Evolutionary conservation across 139 green algal species (phyloP), one percentile per base, ranked within the genome.

Genomic region (Tetratostichococcus sp.): DNA sequence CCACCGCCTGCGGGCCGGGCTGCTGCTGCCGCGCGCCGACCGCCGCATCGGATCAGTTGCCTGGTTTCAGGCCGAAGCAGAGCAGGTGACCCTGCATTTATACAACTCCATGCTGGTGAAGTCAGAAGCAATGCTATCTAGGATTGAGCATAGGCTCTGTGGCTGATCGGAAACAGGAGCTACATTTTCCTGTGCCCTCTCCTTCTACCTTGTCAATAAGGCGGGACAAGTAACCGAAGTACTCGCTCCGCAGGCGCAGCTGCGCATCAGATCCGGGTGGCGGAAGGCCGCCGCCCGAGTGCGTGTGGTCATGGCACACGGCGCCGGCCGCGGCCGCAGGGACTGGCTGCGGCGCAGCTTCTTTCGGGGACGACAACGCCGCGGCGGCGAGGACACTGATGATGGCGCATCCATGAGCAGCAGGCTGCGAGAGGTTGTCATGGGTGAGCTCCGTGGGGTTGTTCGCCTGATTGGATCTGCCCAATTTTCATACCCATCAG

Each of bases 61-160:
- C 58, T 80, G 75, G 75, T 11, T 80, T 17, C 69, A 75, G 43
- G 70, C 70, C 14, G 39, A 75, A 30, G 35, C 28, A 2, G 25
- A 21, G 26, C 16, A 43, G 66, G 66, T 33, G 35, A 22, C 4
- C 69, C 35, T 65, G 35, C 35, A 14, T 73, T 23, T 2, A n/a
- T 2, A 28, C 50, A 2, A 23, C 11, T 62, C 17, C 50, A 62
- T 62, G 17, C 17, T 62, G 50, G 2, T 62, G 17, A 50, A 22
- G 8, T 8, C 8, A 22, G 39, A n/a, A n/a, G n/a, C n/a, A n/a
- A n/a, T n/a, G n/a, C n/a, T n/a, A n/a, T n/a, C n/a, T n/a, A n/a
- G n/a, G n/a, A n/a, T n/a, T n/a, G n/a, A n/a, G n/a, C n/a, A n/a
- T n/a, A n/a, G n/a, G n/a, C n/a, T n/a, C n/a, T n/a, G n/a, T n/a